Conservation (phyloP, 2,329 filamentous ascomycete species). For the Aotearoamyces nothofagi region DNA sequence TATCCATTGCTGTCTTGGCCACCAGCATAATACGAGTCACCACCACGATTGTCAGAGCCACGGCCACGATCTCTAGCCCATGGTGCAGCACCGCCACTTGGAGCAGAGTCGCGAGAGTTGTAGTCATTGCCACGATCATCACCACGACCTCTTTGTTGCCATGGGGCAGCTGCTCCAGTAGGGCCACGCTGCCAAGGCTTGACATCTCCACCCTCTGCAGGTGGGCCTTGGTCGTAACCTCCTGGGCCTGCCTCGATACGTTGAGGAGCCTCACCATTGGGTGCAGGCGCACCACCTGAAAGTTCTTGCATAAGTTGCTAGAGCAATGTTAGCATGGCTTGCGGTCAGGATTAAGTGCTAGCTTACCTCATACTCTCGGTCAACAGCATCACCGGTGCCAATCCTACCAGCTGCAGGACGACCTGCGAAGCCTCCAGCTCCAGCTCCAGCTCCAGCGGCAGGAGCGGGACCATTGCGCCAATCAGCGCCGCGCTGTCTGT, state of each 20-base stretch:
- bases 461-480: slow-evolving; percentile 67
- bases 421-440: slow-evolving; percentile 25
- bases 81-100: slow-evolving; percentile 34
- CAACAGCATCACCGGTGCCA: slow-evolving; percentile 66
- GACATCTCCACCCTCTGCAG: slow-evolving; percentile 34
- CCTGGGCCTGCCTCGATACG: slow-evolving; percentile 79
- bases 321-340: slow-evolving; percentile 20
- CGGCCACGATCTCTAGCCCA: slow-evolving; percentile 43
- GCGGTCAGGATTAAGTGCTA: not conserved
- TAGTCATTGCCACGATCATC: slow-evolving; percentile 26
- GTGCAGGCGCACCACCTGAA: slow-evolving; percentile 50
- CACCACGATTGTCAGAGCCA: slow-evolving; percentile 24
- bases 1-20: slow-evolving; percentile 26
- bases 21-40: slow-evolving; percentile 31
- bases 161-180: slow-evolving; percentile 71
- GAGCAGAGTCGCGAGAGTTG: slow-evolving; percentile 17
- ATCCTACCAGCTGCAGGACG: slow-evolving; percentile 46
- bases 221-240: slow-evolving; percentile 34
- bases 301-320: slow-evolving; percentile 97
- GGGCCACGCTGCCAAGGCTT: slow-evolving; percentile 86
- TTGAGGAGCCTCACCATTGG: slow-evolving; percentile 45
- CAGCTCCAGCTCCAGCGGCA: slow-evolving; percentile 39
- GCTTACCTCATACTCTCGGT: slow-evolving; percentile 86
- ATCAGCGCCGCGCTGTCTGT: slow-evolving; percentile 68
- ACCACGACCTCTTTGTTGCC: slow-evolving; percentile 33